Conservation (phyloP, 495 filamentous ascomycete species). For the Aspergillus asperescens region DNA sequence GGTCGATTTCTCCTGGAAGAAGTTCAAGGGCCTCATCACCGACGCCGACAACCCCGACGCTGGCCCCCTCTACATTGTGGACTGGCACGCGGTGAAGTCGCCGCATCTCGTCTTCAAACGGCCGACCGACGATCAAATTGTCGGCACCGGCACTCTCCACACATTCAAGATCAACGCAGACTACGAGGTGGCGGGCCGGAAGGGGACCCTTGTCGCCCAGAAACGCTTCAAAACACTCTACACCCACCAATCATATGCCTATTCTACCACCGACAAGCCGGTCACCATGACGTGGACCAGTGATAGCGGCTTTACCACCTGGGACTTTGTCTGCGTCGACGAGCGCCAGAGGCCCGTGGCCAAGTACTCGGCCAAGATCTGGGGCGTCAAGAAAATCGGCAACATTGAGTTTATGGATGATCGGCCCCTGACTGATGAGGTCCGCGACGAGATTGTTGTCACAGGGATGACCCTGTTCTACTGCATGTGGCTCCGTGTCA, state of each 20-base stretch:
- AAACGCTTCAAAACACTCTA: slow-evolving; percentile 28
- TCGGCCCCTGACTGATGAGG: slow-evolving; percentile 9
- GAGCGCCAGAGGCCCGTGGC: slow-evolving; percentile 28
- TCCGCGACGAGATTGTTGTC: slow-evolving; percentile 33
- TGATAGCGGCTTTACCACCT: slow-evolving; percentile 24
- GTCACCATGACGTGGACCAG: slow-evolving; percentile 32
- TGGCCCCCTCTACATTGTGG: slow-evolving; percentile 19
- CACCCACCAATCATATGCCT: slow-evolving; percentile 26
- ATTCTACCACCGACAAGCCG: slow-evolving; percentile 17
- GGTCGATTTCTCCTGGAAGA: slow-evolving; percentile 28
- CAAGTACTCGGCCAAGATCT: slow-evolving; percentile 22
- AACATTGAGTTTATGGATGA: slow-evolving; percentile 30
- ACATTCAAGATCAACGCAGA: slow-evolving; percentile 26
- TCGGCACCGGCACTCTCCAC: slow-evolving; percentile 26
- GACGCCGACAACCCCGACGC: slow-evolving; percentile 1
- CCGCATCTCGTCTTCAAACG: slow-evolving; percentile 15
- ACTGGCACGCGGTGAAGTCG: slow-evolving; percentile 13
- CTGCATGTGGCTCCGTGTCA: slow-evolving; percentile 24
- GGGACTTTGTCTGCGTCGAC: slow-evolving; percentile 34
- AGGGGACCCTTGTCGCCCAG: slow-evolving; percentile 25
- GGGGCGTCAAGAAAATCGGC: slow-evolving; percentile 27
- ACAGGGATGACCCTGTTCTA: slow-evolving; percentile 27
- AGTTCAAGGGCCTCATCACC: slow-evolving; percentile 21
- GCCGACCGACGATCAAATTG: slow-evolving; percentile 4
- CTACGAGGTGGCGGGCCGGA: slow-evolving; percentile 23